These are phyloP conservation scores for Phytophthora cryptogea DNA, from an alignment of 352 stramenopile species.

Conservation along the genomic window DNA sequence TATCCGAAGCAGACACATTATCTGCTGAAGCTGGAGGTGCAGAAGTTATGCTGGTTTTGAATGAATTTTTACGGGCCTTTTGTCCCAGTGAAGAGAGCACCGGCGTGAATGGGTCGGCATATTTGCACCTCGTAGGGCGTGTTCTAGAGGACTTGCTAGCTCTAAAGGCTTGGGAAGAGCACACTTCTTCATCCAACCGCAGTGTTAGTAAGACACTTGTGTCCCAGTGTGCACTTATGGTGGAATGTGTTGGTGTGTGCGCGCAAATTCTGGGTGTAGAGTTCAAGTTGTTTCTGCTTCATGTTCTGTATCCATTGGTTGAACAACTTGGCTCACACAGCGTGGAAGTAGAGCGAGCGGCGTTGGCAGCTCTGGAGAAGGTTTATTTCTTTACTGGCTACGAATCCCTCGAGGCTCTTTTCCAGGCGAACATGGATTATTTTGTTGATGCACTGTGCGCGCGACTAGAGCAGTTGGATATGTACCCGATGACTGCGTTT, in stretches of 20 bases:
- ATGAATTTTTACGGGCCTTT: constrained; percentile 57
- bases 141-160: constrained; percentile 76
- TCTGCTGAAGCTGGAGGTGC: constrained; percentile 13
- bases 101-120: constrained; percentile 20
- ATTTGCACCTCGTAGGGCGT: constrained; percentile 70
- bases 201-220: constrained; percentile 25
- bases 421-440: constrained; percentile 88
- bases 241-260: constrained; percentile 79
- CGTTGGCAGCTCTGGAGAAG: constrained; percentile 69
- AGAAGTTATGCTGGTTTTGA: constrained; percentile 68
- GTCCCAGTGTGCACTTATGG: constrained; percentile 61
- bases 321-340: constrained; percentile 74
- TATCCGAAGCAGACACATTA: constrained; percentile 24
- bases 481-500: constrained; percentile 71
- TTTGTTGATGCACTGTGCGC: constrained; percentile 82
- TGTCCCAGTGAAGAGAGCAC: constrained; percentile 9
- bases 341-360: constrained; percentile 67
- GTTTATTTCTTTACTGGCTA: constrained; percentile 68
- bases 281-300: constrained; percentile 69
- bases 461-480: constrained; percentile 71
- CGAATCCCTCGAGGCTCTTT: constrained; percentile 59
- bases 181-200: constrained; percentile 3
- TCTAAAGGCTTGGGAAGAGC: constrained; percentile 50
- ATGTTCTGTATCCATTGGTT: constrained; percentile 82
- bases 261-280: constrained; percentile 58